Base-by-base conservation (phyloP, 2,329 filamentous ascomycete species). In the Cytospora leucostoma region DNA sequence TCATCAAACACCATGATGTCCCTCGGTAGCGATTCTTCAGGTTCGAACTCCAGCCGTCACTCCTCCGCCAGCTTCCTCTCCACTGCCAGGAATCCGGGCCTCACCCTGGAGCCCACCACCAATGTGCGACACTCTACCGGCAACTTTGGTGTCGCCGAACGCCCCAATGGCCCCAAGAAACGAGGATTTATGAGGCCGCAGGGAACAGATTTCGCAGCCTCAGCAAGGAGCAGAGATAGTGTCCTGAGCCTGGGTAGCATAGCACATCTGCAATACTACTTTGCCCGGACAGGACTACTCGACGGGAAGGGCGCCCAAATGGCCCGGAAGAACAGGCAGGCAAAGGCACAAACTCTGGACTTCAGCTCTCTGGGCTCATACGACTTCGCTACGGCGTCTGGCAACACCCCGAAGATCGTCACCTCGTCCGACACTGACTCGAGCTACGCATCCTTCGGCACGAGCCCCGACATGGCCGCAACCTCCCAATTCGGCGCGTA, bases 241-340 rank as follows among this genome's bases (percentile, higher is more conserved):
- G 95, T 99, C 68, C 89, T 98, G 86, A 97, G 92, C 72, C 79
- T 99, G 66, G 95, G 95, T 61, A 97, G 93, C 76, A 99, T 99
- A 71, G 92, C 93, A 62, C 95, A 99, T 78, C 81, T 99, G 72
- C 95, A 99, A 76, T 97, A 98, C 78, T 99, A 98, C 78, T 99
- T 99, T 79, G 94, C 95, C 40, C 84, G 95, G 65, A 99, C 95
- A 0, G 95, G 95, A 7, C 78, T 99, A 67, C 79, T 99, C 57
- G 95, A 99, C 72, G 93, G 94, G 62, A 97, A 97, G 74, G 94
- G 93, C 40, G 95, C 87, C 60, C 90, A 96, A 74, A 79, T 96
- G 64, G 89, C 91, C 27, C 90, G 90, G 71, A 90, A 89, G 74
- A 88, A 84, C 71, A 83, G 65, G 44, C 66, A 70, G 19, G 68